Percentiles rank a stretch among this genome's conserved stretches.
phyloP scores from a whole-genome alignment of 208 protist genomes.

The Acanthamoeba royreba region DNA sequence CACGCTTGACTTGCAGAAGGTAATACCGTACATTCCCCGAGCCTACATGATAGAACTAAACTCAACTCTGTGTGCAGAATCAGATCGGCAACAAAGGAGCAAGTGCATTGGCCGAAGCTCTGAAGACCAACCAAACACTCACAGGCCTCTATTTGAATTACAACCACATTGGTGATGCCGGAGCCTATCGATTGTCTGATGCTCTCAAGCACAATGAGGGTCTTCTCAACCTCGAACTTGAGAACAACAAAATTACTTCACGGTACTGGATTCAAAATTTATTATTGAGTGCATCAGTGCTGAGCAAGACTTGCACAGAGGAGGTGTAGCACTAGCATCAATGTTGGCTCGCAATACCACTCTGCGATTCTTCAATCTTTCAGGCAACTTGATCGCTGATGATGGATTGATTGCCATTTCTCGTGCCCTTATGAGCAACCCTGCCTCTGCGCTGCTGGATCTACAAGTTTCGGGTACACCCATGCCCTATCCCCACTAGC shows the following conservation, averaged over 20 bases:
- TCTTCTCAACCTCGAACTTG: neutral
- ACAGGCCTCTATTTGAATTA: neutral
- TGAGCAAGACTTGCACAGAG: neutral
- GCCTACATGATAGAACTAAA: neutral
- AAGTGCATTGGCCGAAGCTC: neutral
- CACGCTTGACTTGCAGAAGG: constrained; percentile 3
- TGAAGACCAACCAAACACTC: neutral
- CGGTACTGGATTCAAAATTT: neutral
- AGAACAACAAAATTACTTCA: constrained; percentile 33
- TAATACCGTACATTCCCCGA: neutral
- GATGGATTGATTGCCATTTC: neutral
- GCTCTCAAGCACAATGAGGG: neutral
- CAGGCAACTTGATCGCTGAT: neutral
- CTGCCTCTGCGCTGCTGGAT: neutral
- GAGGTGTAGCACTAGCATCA: neutral
- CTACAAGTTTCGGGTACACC: neutral
- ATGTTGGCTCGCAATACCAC: neutral
- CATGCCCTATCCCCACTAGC: neutral
- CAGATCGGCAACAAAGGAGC: constrained; percentile 3
- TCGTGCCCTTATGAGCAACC: neutral
- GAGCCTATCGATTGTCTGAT: neutral
- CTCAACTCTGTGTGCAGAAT: neutral
- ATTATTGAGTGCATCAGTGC: neutral
- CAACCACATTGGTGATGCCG: neutral
- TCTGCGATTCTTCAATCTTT: neutral